phyloP scores from a whole-genome alignment of 2,329 filamentous ascomycete genomes.

The Ophiostoma sp. region DNA sequence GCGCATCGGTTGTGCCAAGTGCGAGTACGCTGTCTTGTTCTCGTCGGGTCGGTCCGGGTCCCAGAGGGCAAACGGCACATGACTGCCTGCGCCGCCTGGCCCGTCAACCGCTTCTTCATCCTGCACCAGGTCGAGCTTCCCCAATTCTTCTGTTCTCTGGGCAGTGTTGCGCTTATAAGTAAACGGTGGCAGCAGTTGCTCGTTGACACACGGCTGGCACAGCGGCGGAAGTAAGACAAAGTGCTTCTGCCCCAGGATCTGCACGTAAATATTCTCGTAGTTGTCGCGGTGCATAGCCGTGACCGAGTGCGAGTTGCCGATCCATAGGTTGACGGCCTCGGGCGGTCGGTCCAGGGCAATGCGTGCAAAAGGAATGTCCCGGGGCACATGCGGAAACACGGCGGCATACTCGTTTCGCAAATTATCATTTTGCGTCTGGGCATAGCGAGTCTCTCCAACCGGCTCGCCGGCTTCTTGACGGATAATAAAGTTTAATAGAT shows the following conservation, averaged over 20 bases:
- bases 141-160: conserved; percentile 23
- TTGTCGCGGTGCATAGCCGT: conserved; percentile 77
- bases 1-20: conserved; percentile 54
- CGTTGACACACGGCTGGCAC: conserved; percentile 63
- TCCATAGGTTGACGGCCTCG: conserved; percentile 79
- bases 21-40: conserved; percentile 54
- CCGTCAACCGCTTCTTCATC: conserved; percentile 24
- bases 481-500: conserved; percentile 58
- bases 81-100: conserved; percentile 19
- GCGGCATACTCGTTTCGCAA: conserved; percentile 64
- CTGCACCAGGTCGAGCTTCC: conserved; percentile 29
- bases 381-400: conserved; percentile 59
- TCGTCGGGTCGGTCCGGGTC: conserved; percentile 58
- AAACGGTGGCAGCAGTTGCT: conserved; percentile 51
- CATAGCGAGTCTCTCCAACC: conserved; percentile 58
- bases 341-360: conserved; percentile 61
- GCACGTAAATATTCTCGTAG: conserved; percentile 81
- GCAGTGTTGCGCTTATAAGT: conserved; percentile 49
- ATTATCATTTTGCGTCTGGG: conserved; percentile 81
- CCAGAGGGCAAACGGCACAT: conserved; percentile 66
- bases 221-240: conserved; percentile 70
- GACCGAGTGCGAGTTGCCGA: conserved; percentile 64
- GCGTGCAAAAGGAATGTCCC: conserved; percentile 64
- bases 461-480: conserved; percentile 46
- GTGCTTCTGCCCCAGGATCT: conserved; percentile 66